Evolutionary conservation across 2,329 filamentous ascomycete genomes (phyloP), one percentile per base, ranked within the genome.

Genomic region (Fusarium oligoseptatum): DNA sequence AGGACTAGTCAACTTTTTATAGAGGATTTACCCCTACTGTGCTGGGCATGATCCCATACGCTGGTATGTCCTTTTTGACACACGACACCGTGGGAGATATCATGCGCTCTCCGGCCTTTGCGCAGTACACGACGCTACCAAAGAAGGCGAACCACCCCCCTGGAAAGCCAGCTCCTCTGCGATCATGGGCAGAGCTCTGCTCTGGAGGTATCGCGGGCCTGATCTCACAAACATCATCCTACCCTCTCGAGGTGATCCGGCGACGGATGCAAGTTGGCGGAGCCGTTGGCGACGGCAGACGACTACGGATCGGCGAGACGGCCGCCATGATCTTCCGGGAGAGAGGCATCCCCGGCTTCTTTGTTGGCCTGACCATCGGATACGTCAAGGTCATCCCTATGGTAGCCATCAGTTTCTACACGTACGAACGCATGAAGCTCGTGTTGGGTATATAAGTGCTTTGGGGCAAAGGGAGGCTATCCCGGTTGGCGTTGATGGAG

Each of bases 181-280:
- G 91, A 9, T 95, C 92, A 17, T 97, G 95, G 89, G 97, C 97
- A 0, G 94, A 98, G 83, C 89, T 99, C 7, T 88, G 89, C 4
- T 92, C 95, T 0, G 97, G 97, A 57, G 97, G 95, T 1, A 82
- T 97, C 11, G 95, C 97, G 0, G 97, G 97, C 3, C 86, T 98
- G 70, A 91, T 98, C 2, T 95, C 95, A 9, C 97, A 99, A 83
- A 98, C 96, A 0, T 91, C 92, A 0, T 97, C 95, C 17, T 99
- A 99, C 82, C 97, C 97, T 6, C 87, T 99, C 3, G 97, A 99
- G 83, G 94, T 99, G 17, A 93, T 98, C 68, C 88, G 97, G 70
- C 89, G 97, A 73, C 89, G 97, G 57, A 98, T 99, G 96, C 97
- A 99, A 82, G 97, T 99, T 15, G 94, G 95, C 57, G 97, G 96